Conservation (phyloP, 257 asterid genomes). For the Solanum virginianum region DNA sequence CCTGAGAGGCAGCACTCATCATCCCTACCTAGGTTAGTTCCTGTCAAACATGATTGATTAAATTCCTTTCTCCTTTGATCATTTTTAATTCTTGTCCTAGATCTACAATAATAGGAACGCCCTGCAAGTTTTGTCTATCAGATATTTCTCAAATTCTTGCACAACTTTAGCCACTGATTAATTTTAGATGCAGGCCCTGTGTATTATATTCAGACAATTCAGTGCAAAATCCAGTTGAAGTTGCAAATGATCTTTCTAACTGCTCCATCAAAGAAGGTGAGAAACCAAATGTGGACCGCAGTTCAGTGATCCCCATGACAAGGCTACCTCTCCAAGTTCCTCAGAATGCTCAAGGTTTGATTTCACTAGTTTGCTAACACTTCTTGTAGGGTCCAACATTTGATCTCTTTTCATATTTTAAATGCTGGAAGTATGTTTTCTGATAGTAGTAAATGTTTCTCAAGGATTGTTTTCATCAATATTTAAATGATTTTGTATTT, state of each 20-base stretch:
- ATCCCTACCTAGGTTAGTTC: constrained; percentile 69
- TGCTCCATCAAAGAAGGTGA: constrained; percentile 67
- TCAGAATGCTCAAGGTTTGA: constrained; percentile 63
- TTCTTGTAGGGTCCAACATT: neutral
- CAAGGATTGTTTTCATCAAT: neutral
- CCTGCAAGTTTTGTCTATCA: neutral
- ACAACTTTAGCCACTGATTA: neutral
- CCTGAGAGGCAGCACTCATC: constrained; percentile 97
- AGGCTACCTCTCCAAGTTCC: constrained; percentile 82
- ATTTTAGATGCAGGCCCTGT: constrained; percentile 43
- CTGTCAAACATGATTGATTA: neutral
- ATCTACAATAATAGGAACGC: neutral
- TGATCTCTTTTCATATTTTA: neutral
- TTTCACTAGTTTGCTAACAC: neutral
- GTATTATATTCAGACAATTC: constrained; percentile 63
- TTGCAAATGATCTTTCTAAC: constrained; percentile 55
- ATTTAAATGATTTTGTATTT: neutral
- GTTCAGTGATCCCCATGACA: constrained; percentile 40
- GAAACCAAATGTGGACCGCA: constrained; percentile 39
- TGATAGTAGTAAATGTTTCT: neutral
- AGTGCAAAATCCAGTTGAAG: constrained; percentile 30
- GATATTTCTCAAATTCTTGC: neutral
- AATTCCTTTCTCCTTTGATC: neutral
- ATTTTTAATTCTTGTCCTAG: neutral
- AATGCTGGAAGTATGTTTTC: neutral